phyloP scores from a whole-genome alignment of 257 asterid genomes.

The Solanum pimpinellifolium region DNA sequence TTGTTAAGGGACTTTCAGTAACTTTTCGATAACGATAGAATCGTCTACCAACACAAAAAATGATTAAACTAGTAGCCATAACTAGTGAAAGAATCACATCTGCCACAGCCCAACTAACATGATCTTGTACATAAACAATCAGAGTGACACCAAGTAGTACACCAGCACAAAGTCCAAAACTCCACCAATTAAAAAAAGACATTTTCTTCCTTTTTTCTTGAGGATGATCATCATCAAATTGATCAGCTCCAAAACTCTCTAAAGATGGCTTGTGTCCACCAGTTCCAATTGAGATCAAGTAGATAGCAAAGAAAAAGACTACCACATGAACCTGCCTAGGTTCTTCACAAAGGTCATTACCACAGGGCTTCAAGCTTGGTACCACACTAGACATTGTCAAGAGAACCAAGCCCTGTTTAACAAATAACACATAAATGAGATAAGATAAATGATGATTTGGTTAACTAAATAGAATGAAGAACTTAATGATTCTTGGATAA shows the following conservation, averaged over 20 bases:
- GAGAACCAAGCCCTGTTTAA: constrained; percentile 31
- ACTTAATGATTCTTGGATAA: background rate
- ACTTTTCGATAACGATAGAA: constrained; percentile 38
- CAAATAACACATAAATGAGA: background rate
- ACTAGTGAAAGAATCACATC: constrained; percentile 48
- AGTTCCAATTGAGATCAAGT: constrained; percentile 46
- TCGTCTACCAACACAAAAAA: constrained; percentile 39
- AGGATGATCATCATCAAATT: constrained; percentile 43
- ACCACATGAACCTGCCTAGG: constrained; percentile 10
- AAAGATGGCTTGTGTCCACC: constrained; percentile 84
- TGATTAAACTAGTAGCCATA: constrained; percentile 31
- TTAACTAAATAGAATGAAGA: background rate
- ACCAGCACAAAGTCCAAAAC: constrained; percentile 53
- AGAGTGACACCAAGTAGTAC: constrained; percentile 48
- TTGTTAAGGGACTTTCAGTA: constrained; percentile 59
- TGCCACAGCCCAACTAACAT: constrained; percentile 48
- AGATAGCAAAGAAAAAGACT: constrained; percentile 52
- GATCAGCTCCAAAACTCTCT: constrained; percentile 73
- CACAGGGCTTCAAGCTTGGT: constrained; percentile 13
- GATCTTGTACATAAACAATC: constrained; percentile 57
- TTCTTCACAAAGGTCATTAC: constrained; percentile 9
- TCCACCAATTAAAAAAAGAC: constrained; percentile 87
- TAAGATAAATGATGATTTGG: background rate
- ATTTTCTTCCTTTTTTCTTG: constrained; percentile 37
- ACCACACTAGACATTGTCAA: constrained; percentile 13